These are phyloP conservation scores for Leishmania martiniquensis DNA, from an alignment of 208 protist species.

Conservation along the genomic window DNA sequence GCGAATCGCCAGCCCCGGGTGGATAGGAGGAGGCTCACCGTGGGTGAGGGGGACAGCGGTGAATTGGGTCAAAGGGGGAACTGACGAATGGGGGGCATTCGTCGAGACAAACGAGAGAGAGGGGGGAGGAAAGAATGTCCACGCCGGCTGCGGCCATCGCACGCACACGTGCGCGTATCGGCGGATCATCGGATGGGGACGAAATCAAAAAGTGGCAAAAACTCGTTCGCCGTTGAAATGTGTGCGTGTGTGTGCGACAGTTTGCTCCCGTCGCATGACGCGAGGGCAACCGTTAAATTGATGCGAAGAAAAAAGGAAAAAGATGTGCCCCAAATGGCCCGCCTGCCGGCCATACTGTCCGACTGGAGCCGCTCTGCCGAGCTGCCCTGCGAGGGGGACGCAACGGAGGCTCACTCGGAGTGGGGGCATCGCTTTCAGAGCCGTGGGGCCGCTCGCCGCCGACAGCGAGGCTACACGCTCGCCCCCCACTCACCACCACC, in stretches of 20 bases:
- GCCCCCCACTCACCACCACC: no score
- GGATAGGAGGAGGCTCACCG: background rate
- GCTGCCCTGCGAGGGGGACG: background rate
- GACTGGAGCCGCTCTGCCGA: background rate
- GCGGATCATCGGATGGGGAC: background rate
- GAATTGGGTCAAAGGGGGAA: background rate
- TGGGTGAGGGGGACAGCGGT: background rate
- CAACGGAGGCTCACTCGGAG: background rate
- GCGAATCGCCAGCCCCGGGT: background rate
- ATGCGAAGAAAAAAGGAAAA: background rate
- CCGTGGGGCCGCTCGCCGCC: background rate
- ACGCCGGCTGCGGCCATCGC: background rate
- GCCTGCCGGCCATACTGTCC: background rate
- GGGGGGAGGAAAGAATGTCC: background rate
- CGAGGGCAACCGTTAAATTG: background rate
- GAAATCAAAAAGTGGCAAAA: background rate
- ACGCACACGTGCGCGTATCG: background rate
- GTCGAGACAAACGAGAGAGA: background rate
- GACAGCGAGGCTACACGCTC: background rate
- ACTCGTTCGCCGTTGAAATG: no score
- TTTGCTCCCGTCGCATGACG: background rate
- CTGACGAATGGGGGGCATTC: background rate
- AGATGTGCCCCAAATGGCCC: background rate
- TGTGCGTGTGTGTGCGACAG: background rate
- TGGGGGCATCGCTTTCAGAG: background rate